A percentile compares a stretch with the other conserved stretches of the same genome.
These are phyloP conservation scores for Lipomyces orientalis DNA, from an alignment of 805 yeast species.

Conservation along the genomic window DNA sequence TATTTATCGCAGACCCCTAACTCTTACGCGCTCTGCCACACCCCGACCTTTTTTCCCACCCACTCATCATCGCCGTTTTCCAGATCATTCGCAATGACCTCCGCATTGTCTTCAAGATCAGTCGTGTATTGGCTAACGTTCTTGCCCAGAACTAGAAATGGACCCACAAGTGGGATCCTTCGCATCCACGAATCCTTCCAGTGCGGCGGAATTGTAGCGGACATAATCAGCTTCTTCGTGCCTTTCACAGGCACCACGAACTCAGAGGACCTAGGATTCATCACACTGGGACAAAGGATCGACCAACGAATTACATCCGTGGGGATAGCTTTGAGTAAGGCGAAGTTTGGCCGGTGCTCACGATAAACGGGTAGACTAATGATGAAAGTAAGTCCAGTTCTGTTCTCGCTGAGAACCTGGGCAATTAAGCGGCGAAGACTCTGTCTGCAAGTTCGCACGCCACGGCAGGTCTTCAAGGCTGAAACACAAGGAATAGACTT, in stretches of 20 bases:
- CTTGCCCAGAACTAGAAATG: neutral
- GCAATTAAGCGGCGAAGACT: neutral
- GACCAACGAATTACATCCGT: slow-evolving; percentile 1
- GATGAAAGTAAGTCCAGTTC: neutral
- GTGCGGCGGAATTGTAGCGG: neutral
- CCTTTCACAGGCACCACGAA: neutral
- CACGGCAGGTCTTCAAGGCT: neutral
- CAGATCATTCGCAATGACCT: neutral
- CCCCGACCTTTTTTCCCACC: slow-evolving; percentile 5
- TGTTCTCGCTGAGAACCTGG: neutral
- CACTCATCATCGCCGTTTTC: neutral
- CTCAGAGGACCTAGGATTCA: neutral
- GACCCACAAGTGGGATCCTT: slow-evolving; percentile 2
- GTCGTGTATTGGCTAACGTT: neutral
- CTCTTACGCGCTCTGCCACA: neutral
- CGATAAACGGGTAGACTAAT: neutral
- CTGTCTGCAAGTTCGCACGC: too few species aligned
- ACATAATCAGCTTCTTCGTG: neutral
- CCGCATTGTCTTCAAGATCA: slow-evolving; percentile 1
- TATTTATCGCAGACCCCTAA: too few species aligned
- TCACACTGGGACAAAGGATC: neutral
- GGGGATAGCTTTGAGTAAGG: neutral
- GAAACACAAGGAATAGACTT: slow-evolving; percentile 1
- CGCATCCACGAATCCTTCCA: neutral
- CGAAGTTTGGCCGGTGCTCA: slow-evolving; percentile 1